Percentiles rank a stretch among this genome's conserved stretches.
phyloP scores from a whole-genome alignment of 352 stramenopile genomes.

The Phytopythium mirpurense region DNA sequence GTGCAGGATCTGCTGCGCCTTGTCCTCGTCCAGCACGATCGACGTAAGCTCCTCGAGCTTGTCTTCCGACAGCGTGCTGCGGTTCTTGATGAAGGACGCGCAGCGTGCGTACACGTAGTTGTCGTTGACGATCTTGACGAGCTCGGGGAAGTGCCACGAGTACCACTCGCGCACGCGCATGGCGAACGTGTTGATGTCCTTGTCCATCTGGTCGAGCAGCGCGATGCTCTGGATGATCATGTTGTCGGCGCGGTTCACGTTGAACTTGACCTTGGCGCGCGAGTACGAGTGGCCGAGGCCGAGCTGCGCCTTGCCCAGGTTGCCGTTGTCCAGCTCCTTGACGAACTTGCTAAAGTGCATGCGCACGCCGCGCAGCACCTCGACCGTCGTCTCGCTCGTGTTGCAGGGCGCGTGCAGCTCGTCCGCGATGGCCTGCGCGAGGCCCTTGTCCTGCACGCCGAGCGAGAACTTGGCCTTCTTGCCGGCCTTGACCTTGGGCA shows the following conservation, averaged over 20 bases:
- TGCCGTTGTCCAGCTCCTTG: conserved; percentile 95
- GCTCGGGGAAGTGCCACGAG: conserved; percentile 99
- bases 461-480: conserved; percentile 90
- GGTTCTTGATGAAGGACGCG: conserved; percentile 96
- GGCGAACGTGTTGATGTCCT: conserved; percentile 99
- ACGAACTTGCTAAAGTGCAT: conserved; percentile 98
- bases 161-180: conserved; percentile 99
- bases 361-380: conserved; percentile 96
- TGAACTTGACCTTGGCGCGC: conserved; percentile 99
- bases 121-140: conserved; percentile 99
- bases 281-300: conserved; percentile 99
- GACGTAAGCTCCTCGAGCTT: conserved; percentile 78
- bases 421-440: conserved; percentile 94
- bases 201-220: conserved; percentile 99
- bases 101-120: conserved; percentile 99
- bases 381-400: conserved; percentile 96
- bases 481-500: conserved; percentile 94
- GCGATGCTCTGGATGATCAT: conserved; percentile 99
- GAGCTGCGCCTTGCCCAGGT: conserved; percentile 97
- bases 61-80: conserved; percentile 72
- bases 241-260: conserved; percentile 99
- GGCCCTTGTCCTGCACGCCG: conserved; percentile 92
- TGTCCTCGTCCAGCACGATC: conserved; percentile 97
- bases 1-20: conserved; percentile 93
- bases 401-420: conserved; percentile 92